Evolutionary conservation across 2,329 filamentous ascomycete genomes (phyloP), one percentile per base, ranked within the genome.

Genomic region (Talaromyces sp.): DNA sequence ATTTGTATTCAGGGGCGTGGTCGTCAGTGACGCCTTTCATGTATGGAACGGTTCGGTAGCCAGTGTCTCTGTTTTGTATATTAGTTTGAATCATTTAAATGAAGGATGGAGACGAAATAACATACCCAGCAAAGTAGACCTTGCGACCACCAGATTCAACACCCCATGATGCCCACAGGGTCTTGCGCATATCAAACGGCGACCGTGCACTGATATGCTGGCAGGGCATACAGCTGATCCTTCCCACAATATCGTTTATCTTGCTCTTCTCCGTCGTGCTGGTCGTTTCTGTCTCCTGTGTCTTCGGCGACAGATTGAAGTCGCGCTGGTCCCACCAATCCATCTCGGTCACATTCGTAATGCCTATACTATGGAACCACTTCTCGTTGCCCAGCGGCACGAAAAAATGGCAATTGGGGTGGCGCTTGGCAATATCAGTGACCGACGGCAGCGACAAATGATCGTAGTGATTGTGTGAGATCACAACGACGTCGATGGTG

Each of bases 321-420:
- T 93, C 87, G 6, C 86, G 83, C 65, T 91, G 88, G 67, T 96
- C 88, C 93, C 93, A 97, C 93, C 93, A 97, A 76, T 98, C 93
- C 69, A 97, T 75, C 77, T 97, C 93, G 0, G 91, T 96, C 51
- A 93, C 88, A 62, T 92, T 90, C 1, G 83, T 65, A 59, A 96
- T 85, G 1, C 91, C 91, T 28, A 81, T 82, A 3, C 81, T 78
- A 54, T 81, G 79, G 74, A 98, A 96, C 93, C 93, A 97, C 55
- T 84, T 79, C 74, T 90, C 90, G 61, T 96, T 85, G 2, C 92
- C 92, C 4, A 96, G 76, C 0, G 92, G 91, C 25, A 92, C 92
- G 65, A 96, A 95, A 78, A 95, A 97, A 65, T 96, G 91, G 47
- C 86, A 92, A 15, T 89, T 83, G 0, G 92, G 92, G 69, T 95